phyloP scores from a whole-genome alignment of 2,329 filamentous ascomycete species.

The Epichloe gansuensis region DNA sequence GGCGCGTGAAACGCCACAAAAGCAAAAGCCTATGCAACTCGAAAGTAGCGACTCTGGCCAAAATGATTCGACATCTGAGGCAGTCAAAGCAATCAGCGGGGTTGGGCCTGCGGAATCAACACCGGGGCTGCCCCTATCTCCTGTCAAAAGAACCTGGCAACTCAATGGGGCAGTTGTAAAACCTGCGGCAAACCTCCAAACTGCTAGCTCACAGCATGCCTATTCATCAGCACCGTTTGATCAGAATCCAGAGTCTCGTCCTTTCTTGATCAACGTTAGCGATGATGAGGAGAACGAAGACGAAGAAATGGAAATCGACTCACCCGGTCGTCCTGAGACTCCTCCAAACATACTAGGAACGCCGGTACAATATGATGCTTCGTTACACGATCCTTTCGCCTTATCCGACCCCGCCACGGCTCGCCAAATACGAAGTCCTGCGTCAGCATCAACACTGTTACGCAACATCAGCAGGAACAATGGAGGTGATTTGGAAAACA shows the following conservation, averaged over 20 bases:
- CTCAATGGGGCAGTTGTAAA: conserved; percentile 15
- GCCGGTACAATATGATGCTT: conserved; percentile 22
- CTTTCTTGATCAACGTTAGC: conserved; percentile 74
- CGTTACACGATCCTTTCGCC: conserved; percentile 33
- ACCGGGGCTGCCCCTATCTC: conserved; percentile 23
- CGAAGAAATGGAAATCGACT: conserved; percentile 51
- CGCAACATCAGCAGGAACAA: conserved; percentile 21
- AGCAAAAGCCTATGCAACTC: background rate
- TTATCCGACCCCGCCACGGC: conserved; percentile 27
- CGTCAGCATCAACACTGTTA: conserved; percentile 26
- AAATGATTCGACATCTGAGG: background rate
- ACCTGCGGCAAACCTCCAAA: conserved; percentile 52
- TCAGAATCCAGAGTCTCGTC: conserved; percentile 44
- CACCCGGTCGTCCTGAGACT: conserved; percentile 31
- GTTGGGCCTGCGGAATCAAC: conserved; percentile 13
- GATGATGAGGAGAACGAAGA: conserved; percentile 55
- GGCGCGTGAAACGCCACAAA: conserved; percentile 30
- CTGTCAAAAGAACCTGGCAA: conserved; percentile 12
- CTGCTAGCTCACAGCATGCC: conserved; percentile 41
- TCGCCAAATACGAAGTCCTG: conserved; percentile 29
- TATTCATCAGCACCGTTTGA: conserved; percentile 30
- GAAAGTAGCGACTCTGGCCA: conserved; percentile 1
- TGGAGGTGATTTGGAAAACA: conserved; percentile 32
- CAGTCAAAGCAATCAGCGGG: background rate
- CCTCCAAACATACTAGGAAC: conserved; percentile 19